Base-by-base conservation (phyloP, 192 early-diverging fungal species). In the Pilaira anomala region DNA sequence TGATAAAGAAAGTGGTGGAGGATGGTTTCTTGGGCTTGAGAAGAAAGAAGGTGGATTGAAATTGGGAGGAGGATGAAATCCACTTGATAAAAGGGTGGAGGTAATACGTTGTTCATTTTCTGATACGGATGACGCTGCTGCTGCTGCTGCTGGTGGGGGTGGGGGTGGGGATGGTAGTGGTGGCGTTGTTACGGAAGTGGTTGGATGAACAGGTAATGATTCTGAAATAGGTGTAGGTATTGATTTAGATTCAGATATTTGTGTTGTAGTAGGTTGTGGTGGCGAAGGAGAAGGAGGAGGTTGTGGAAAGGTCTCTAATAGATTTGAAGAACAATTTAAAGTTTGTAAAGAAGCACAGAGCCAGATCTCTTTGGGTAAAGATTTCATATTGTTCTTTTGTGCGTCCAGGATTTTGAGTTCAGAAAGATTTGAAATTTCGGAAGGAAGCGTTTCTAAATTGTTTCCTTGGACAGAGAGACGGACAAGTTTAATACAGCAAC, bases 251-350 rank as follows among this genome's bases (percentile, higher is more conserved):
- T 53, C 19, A 3, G n/a, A n/a, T n/a, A 18, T 46, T 11, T 50
- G 19, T 11, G 0, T 75, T 73, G 0, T 72, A 71, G 0, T 71
- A 66, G 0, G 81, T 73, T 0, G 73, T 71, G 0, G 62, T 29
- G 42, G n/a, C n/a, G 42, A 13, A 2, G n/a, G 44, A 13, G 44
- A 13, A 1, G 56, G 44, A 42, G 58, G 77, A 14, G 91, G 91
- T 33, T 87, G 79, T 26, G 91, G 92, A 72, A 96, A 94, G 24
- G 73, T 66, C 55, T 90, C 90, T 14, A 96, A 70, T 44, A 90
- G 59, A 53, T 96, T 96, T 18, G 90, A 93, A 1, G 86, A 90
- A 25, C 82, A 81, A 54, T 94, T 96, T n/a, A 96, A 72, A 11
- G 75, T 63, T 36, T 72, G 72, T 19, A 96, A 80, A 19, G 77